These are phyloP conservation scores for Emmonsiellopsis sp. DNA, from an alignment of 2,329 filamentous ascomycete species.

Conservation along the genomic window DNA sequence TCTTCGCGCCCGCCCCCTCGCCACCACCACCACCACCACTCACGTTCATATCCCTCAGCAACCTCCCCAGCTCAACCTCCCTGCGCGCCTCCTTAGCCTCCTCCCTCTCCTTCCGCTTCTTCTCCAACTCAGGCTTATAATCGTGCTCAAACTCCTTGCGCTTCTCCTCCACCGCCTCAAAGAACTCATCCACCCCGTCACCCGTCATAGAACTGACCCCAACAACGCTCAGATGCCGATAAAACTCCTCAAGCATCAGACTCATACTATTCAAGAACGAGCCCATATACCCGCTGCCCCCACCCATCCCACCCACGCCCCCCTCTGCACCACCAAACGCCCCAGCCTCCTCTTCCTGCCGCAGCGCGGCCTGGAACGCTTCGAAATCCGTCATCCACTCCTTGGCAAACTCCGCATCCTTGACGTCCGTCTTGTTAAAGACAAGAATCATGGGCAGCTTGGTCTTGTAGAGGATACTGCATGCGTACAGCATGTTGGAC, in stretches of 20 bases:
- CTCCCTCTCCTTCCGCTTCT: constrained; percentile 64
- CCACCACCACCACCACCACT: constrained; percentile 23
- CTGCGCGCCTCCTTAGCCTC: constrained; percentile 61
- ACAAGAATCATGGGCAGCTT: constrained; percentile 97
- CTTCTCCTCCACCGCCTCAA: constrained; percentile 79
- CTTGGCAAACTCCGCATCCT: constrained; percentile 82
- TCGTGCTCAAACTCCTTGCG: constrained; percentile 78
- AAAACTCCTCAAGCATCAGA: constrained; percentile 94
- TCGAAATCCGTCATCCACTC: constrained; percentile 99
- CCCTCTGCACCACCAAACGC: constrained; percentile 64
- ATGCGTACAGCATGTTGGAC: constrained; percentile 99
- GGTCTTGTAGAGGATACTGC: constrained; percentile 97
- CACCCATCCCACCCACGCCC: constrained; percentile 52
- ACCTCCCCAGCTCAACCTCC: constrained; percentile 75
- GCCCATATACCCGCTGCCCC: constrained; percentile 91
- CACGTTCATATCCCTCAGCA: constrained; percentile 88
- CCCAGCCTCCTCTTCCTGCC: constrained; percentile 68
- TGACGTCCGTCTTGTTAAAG: constrained; percentile 98
- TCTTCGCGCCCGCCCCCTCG: constrained; percentile 16
- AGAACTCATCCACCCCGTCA: constrained; percentile 86
- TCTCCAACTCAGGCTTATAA: constrained; percentile 86
- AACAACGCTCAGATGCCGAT: constrained; percentile 85
- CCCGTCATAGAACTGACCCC: constrained; percentile 90
- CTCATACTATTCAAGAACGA: constrained; percentile 96
- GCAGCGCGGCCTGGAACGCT: constrained; percentile 79